Evolutionary conservation across 441 rosid genomes (phyloP).

Genomic region (Jatropha podagrica): DNA sequence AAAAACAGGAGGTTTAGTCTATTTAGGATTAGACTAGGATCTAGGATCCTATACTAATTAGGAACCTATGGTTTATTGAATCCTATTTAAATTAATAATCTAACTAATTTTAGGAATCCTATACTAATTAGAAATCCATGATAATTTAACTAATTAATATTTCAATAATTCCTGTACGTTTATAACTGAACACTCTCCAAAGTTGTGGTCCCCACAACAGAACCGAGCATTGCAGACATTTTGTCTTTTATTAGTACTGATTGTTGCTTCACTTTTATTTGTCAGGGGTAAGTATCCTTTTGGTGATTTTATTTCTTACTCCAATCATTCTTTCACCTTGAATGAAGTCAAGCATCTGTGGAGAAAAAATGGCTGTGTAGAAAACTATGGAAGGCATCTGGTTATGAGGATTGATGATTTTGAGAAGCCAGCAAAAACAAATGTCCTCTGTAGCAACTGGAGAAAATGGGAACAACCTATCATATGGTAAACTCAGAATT

Average conservation of each 20-base stretch:
- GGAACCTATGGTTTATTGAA: too few species aligned
- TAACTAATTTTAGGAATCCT: too few species aligned
- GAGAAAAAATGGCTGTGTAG: conserved; percentile 68
- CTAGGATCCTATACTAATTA: too few species aligned
- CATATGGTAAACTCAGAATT: conserved; percentile 59
- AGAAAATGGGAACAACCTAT: conserved; percentile 80
- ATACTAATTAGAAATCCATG: too few species aligned
- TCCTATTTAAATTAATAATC: too few species aligned
- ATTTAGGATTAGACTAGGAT: too few species aligned
- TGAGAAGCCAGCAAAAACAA: conserved; percentile 71
- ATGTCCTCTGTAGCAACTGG: conserved; percentile 90
- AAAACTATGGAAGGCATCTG: conserved; percentile 60
- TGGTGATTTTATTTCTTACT: conserved; percentile 81
- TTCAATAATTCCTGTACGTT: too few species aligned
- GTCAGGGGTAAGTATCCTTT: conserved; percentile 90
- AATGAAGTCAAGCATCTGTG: conserved; percentile 86
- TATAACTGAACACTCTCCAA: background rate
- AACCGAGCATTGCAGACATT: background rate
- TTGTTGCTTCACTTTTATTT: conserved; percentile 23
- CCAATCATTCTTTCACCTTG: conserved; percentile 67
- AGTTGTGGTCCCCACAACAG: background rate
- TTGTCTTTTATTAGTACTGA: conserved; percentile 17
- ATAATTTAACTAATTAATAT: too few species aligned
- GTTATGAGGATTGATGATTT: conserved; percentile 90
- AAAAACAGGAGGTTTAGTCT: too few species aligned